A percentile compares a stretch with the other conserved stretches of the same genome.
phyloP scores from a whole-genome alignment of 2,329 filamentous ascomycete species.

The Clonostachys solani region DNA sequence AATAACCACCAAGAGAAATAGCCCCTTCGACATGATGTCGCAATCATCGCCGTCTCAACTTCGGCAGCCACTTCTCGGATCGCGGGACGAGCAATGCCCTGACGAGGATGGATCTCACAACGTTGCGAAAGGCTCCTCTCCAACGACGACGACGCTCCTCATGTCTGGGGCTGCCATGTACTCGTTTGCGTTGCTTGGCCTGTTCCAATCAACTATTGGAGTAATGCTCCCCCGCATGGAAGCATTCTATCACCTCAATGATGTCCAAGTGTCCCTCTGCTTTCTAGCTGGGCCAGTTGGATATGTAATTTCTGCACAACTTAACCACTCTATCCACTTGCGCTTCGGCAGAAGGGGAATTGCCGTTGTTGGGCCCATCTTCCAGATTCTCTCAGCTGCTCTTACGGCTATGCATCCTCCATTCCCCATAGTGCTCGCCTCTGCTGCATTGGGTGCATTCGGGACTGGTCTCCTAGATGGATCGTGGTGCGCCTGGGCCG shows the following conservation, averaged over 20 bases:
- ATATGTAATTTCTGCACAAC: conserved; percentile 34
- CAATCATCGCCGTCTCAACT: too few species aligned
- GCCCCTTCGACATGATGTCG: too few species aligned
- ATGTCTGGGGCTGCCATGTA: conserved; percentile 3
- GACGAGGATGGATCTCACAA: too few species aligned
- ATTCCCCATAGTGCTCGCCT: not conserved
- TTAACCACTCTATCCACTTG: conserved; percentile 30
- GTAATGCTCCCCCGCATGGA: conserved; percentile 17
- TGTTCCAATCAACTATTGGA: conserved; percentile 17
- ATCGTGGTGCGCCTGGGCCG: conserved; percentile 39
- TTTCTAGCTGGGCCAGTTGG: conserved; percentile 36
- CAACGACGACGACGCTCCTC: too few species aligned
- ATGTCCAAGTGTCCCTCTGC: conserved; percentile 35
- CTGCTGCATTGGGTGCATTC: conserved; percentile 19
- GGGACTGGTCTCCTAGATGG: conserved; percentile 35
- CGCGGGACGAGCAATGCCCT: too few species aligned
- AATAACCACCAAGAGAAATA: too few species aligned
- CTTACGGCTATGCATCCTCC: not conserved
- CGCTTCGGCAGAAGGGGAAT: conserved; percentile 34
- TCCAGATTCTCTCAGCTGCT: not conserved
- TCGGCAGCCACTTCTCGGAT: too few species aligned
- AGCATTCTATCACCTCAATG: conserved; percentile 31
- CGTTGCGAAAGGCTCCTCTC: too few species aligned
- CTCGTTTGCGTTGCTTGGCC: conserved; percentile 14
- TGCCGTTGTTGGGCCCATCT: conserved; percentile 12